Percentiles rank a stretch among this genome's conserved stretches.
Conservation (phyloP, 495 filamentous ascomycete species). For the Talaromyces ruber region DNA sequence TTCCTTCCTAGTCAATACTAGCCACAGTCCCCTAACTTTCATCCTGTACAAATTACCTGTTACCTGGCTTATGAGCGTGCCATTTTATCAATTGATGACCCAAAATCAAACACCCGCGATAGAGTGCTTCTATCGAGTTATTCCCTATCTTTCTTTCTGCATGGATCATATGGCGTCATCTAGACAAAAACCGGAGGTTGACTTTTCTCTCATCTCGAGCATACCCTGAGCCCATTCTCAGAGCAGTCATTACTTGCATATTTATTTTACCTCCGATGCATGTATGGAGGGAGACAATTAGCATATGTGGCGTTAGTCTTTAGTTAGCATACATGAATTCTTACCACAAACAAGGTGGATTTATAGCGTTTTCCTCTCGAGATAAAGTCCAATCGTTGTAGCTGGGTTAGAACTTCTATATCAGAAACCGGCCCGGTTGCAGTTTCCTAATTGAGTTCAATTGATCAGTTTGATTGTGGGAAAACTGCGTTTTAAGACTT, state of each 20-base stretch:
- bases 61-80: constrained; percentile 2
- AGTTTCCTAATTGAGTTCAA: no score
- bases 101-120: not conserved
- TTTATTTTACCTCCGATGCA: not conserved
- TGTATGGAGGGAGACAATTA: not conserved
- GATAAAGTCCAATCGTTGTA: no score
- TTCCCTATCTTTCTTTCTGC: not conserved
- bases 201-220: not conserved
- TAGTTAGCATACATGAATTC: not conserved
- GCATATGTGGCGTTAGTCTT: constrained; percentile 6
- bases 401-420: no score
- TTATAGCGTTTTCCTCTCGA: not conserved
- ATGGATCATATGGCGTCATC: constrained; percentile 2
- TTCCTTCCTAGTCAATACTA: constrained; percentile 4
- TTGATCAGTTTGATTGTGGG: no score
- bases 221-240: not conserved
- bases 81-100: not conserved
- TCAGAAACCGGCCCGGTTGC: no score
- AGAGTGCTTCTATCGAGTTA: not conserved
- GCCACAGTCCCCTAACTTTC: not conserved
- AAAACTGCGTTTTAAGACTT: no score
- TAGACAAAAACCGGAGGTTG: not conserved
- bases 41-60: not conserved
- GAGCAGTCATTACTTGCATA: not conserved
- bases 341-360: not conserved